Percentiles rank a stretch among this genome's conserved stretches.
These are phyloP conservation scores for Fragilariopsis cylindrus DNA, from an alignment of 108 stramenopile genomes.

Conservation along the genomic window DNA sequence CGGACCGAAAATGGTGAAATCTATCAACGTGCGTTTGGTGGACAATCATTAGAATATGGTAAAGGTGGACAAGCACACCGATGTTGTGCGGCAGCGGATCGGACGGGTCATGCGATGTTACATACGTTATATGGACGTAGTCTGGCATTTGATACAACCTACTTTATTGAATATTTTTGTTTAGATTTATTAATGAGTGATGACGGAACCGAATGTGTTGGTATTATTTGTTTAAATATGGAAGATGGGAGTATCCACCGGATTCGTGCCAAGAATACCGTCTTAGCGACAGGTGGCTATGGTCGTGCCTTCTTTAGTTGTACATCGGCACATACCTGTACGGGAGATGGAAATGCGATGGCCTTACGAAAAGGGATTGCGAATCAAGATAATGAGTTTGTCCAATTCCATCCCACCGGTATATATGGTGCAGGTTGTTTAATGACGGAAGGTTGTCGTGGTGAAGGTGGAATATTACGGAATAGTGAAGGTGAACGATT, in stretches of 20 bases:
- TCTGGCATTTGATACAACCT: conserved; percentile 98
- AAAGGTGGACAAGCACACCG: conserved; percentile 98
- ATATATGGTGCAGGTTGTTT: conserved; percentile 99
- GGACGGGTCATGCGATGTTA: conserved; percentile 99
- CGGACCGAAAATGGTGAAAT: conserved; percentile 99
- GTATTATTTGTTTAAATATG: conserved; percentile 98
- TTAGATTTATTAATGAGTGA: conserved; percentile 94
- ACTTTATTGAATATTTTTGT: conserved; percentile 99
- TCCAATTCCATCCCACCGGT: conserved; percentile 99
- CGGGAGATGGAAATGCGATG: conserved; percentile 99
- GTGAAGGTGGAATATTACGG: conserved; percentile 97
- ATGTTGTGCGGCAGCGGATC: conserved; percentile 97
- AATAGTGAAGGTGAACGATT: conserved; percentile 98
- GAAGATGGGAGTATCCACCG: conserved; percentile 97
- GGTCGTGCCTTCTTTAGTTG: conserved; percentile 98
- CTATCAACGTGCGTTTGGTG: conserved; percentile 99
- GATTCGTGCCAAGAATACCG: conserved; percentile 96
- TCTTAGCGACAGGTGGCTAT: conserved; percentile 98
- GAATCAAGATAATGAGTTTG: conserved; percentile 98
- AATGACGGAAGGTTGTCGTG: conserved; percentile 99
- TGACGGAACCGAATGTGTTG: conserved; percentile 88
- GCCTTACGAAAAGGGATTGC: conserved; percentile 77
- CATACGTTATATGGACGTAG: conserved; percentile 99
- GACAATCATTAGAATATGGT: conserved; percentile 95
- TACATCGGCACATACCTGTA: conserved; percentile 98